Percentiles rank a stretch among this genome's conserved stretches.
phyloP scores from a whole-genome alignment of 176 grass and related monocot species.

The Eragrostis nindensis region DNA sequence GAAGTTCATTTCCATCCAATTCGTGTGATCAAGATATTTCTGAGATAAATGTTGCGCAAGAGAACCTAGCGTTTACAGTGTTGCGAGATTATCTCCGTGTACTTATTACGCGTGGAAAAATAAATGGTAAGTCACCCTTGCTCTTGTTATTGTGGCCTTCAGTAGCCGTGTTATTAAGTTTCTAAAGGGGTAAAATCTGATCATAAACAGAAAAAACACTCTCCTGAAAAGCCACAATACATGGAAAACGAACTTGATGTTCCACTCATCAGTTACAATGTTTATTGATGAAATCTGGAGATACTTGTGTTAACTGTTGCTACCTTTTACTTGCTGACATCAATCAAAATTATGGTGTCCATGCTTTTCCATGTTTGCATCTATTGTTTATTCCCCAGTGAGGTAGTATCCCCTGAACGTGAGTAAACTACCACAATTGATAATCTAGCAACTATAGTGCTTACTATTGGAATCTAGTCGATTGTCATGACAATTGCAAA shows the following conservation, averaged over 20 bases:
- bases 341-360: neutral
- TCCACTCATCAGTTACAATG: neutral
- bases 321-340: conserved; percentile 1
- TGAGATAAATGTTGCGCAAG: conserved; percentile 60
- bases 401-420: neutral
- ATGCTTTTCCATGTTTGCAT: conserved; percentile 23
- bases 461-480: neutral
- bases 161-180: neutral
- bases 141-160: neutral
- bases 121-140: conserved; percentile 53
- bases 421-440: neutral
- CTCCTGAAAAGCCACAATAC: neutral
- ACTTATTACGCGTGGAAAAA: conserved; percentile 55
- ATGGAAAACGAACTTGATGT: neutral
- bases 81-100: conserved; percentile 58
- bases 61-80: conserved; percentile 55
- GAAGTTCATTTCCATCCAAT: conserved; percentile 35
- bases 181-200: conserved; percentile 2
- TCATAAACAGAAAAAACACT: neutral
- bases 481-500: neutral
- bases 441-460: conserved; percentile 1
- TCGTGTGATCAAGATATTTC: conserved; percentile 44
- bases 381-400: neutral
- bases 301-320: conserved; percentile 13
- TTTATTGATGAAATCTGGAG: conserved; percentile 13